A percentile compares a stretch with the other conserved stretches of the same genome.
Conservation (phyloP, 768 basidiomycete species). For the Leucosporidium yakuticum region DNA sequence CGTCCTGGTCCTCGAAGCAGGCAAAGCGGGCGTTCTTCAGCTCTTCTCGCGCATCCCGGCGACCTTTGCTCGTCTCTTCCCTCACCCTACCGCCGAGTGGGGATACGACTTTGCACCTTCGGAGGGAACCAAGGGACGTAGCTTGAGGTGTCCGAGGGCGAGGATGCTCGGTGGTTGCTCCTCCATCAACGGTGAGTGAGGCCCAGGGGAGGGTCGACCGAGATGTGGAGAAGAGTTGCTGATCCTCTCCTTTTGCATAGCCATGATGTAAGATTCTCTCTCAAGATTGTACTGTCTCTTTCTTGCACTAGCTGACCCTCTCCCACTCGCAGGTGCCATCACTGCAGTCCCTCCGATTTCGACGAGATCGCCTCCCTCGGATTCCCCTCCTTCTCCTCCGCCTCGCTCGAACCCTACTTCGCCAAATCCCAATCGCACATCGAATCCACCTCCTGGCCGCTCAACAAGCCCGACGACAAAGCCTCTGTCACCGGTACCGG, state of each 20-base stretch:
- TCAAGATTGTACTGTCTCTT: neutral
- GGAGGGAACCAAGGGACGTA: neutral
- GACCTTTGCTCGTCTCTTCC: constrained; percentile 15
- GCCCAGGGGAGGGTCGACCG: too few species aligned
- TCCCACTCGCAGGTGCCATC: constrained; percentile 20
- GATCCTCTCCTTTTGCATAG: neutral
- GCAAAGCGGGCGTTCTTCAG: constrained; percentile 28
- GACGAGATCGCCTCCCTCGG: constrained; percentile 6
- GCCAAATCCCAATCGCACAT: constrained; percentile 18
- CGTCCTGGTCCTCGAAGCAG: constrained; percentile 33
- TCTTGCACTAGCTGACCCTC: neutral
- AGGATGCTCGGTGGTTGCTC: constrained; percentile 34
- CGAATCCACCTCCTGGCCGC: neutral
- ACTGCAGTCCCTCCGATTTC: constrained; percentile 30
- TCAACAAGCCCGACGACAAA: neutral
- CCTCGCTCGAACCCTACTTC: constrained; percentile 32
- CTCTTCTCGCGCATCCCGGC: constrained; percentile 27
- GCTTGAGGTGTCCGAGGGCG: neutral
- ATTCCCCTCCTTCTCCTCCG: neutral
- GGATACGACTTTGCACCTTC: constrained; percentile 9
- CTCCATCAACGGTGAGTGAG: constrained; percentile 22
- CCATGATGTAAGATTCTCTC: neutral
- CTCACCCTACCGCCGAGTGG: constrained; percentile 6
- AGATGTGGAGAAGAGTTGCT: too few species aligned
- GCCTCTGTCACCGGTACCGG: neutral